Conservation (phyloP, 306 rosid species). For the Cyamopsis tetragonoloba region DNA sequence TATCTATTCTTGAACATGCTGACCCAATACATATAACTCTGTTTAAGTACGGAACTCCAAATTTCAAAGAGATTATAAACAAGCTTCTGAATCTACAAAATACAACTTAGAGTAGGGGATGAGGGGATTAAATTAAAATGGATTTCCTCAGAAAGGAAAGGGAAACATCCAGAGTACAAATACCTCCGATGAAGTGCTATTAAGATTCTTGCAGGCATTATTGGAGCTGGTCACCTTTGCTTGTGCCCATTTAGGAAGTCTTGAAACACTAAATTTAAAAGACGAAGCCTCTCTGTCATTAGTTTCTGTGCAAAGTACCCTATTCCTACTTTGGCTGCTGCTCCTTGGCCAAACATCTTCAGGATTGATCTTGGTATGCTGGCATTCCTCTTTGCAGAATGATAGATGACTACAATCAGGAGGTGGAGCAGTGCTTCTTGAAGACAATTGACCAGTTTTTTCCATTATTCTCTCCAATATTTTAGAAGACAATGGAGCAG, state of each 20-base stretch:
- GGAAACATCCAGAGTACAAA: constrained; percentile 2
- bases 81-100: constrained; percentile 1
- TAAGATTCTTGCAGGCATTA: constrained; percentile 23
- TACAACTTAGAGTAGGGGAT: background rate
- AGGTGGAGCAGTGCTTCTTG: constrained; percentile 40
- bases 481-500: constrained; percentile 51
- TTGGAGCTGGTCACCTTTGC: constrained; percentile 40
- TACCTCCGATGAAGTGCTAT: constrained; percentile 50
- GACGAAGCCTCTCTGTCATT: constrained; percentile 37
- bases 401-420: constrained; percentile 26
- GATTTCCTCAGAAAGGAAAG: constrained; percentile 22
- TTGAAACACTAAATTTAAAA: constrained; percentile 67
- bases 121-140: background rate
- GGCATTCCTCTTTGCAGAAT: constrained; percentile 34
- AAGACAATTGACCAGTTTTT: constrained; percentile 37
- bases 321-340: constrained; percentile 24
- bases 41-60: background rate
- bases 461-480: constrained; percentile 50
- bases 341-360: constrained; percentile 25
- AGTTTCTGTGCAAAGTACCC: constrained; percentile 25
- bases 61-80: constrained; percentile 12
- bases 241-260: constrained; percentile 84
- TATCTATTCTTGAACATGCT: background rate
- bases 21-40: background rate
- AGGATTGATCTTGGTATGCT: constrained; percentile 23